These are phyloP conservation scores for Cryphonectria japonica DNA, from an alignment of 2,329 filamentous ascomycete genomes.

Conservation along the genomic window DNA sequence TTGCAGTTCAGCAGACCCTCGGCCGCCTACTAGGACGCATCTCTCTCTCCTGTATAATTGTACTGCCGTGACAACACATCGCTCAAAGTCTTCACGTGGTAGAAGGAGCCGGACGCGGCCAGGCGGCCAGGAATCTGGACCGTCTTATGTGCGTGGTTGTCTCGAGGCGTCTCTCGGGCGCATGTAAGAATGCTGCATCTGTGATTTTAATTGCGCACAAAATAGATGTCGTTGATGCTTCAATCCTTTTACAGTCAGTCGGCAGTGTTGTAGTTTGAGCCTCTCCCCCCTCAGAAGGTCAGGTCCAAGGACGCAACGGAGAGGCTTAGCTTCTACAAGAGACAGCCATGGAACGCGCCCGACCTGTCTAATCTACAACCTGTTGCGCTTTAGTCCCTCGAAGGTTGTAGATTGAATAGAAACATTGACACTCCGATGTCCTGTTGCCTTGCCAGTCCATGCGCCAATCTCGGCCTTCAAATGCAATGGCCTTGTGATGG, in stretches of 20 bases:
- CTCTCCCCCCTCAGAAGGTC: background rate
- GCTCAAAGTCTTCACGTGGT: background rate
- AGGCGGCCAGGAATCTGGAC: background rate
- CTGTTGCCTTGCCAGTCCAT: background rate
- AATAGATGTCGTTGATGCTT: background rate
- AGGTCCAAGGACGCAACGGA: background rate
- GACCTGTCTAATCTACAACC: background rate
- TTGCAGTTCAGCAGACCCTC: background rate
- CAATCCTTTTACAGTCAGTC: background rate
- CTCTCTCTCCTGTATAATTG: background rate
- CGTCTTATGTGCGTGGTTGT: background rate
- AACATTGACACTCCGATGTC: background rate
- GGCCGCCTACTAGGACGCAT: background rate
- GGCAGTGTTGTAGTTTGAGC: background rate
- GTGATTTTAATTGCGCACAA: too few species aligned
- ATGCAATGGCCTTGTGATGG: background rate
- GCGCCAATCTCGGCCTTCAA: background rate
- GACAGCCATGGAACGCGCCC: background rate
- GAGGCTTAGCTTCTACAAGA: background rate
- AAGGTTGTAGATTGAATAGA: background rate
- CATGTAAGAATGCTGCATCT: background rate
- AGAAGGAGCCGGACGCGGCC: background rate
- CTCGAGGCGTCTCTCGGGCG: background rate
- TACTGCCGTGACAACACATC: background rate
- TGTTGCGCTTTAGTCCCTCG: background rate